Base-by-base conservation (phyloP, 108 stramenopile species). In the Craspedostauros australis region DNA sequence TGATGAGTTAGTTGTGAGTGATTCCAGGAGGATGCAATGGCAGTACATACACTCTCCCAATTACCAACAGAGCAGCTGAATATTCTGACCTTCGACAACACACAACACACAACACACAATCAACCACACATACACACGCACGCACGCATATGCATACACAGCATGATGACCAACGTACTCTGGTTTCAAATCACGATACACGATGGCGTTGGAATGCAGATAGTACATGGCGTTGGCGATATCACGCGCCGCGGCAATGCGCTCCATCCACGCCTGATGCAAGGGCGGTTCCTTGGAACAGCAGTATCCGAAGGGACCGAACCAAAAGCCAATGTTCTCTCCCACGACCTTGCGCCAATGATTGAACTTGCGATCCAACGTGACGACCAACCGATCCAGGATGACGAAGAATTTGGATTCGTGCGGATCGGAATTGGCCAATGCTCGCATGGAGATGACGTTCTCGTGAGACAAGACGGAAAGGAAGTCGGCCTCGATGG, bases 401-500 rank as follows among this genome's bases (percentile, higher is more conserved):
- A 92, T 60, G 27, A 92, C 78, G 72, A 92, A 92, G 63, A 86
- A 92, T 33, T 69, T 57, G 1, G 68, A 53, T 58, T 88, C 86
- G 15, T 82, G 66, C 12, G 90, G 90, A 54, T 91, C 86, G 14
- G 82, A 84, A 58, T 86, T 88, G 37, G 90, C 81, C 30, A 70
- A 59, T 21, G 82, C 90, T 12, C 82, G 60, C 64, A 92, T 76
- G 9, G 77, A 68, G 36, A 92, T 71, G 32, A 92, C 86, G 64
- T 86, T 81, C 7, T 80, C 77, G 57, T 92, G 91, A 11, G 52
- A 46, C 34, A 92, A 54, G 0, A 64, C 64, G 0, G 57, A 25
- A 0, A 92, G 61, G 38, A 92, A 88, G 49, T 81, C 79, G 6
- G 91, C 82, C 46, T 92, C 91, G 42, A 92, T 85, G 20, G 91